Evolutionary conservation across 306 rosid species (phyloP), one percentile per base, ranked within the genome.

Genomic region (Malus sieversii): DNA sequence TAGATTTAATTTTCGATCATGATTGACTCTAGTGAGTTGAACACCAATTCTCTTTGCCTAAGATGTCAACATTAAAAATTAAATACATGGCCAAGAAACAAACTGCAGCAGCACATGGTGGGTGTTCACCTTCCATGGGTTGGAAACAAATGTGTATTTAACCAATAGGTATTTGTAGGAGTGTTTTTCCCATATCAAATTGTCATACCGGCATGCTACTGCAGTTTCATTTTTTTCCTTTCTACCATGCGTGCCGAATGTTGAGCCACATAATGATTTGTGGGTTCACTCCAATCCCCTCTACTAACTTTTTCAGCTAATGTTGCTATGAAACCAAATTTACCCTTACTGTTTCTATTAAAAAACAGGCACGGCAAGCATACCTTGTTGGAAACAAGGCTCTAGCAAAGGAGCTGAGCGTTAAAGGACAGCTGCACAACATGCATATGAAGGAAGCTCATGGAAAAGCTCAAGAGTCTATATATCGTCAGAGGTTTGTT

Each of bases 381-480:
- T 94, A 91, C 85, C 88, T 91, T 46, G 60, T 91, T 35, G 98
- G 98, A 55, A 94, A 94, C 75, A 94, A 94, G 79, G 94, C 98
- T 75, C 82, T 91, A 55, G 98, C 98, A 67, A 94, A 91, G 89
- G 98, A 94, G 45, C 83, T 94, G 79, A 87, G 98, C 67, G 93
- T 61, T 23, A 91, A 94, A 82, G 98, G 97, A 78, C 97, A 94
- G 82, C 78, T 94, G 58, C 92, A 94, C 87, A 94, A 88, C 86
- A 83, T 87, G 89, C 97, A 87, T 68, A 94, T 91, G 98, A 94
- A 94, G 84, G 93, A 90, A 64, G 97, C 98, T 75, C 98, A 94
- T 79, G 97, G 89, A 76, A 91, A 92, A 75, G 97, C 98, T 67
- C 97, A 94, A 83, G 98, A 90, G 69, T 91, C 98, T 66, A 94